Conservation (phyloP, 805 yeast genomes). For the Candida krabiensis region DNA sequence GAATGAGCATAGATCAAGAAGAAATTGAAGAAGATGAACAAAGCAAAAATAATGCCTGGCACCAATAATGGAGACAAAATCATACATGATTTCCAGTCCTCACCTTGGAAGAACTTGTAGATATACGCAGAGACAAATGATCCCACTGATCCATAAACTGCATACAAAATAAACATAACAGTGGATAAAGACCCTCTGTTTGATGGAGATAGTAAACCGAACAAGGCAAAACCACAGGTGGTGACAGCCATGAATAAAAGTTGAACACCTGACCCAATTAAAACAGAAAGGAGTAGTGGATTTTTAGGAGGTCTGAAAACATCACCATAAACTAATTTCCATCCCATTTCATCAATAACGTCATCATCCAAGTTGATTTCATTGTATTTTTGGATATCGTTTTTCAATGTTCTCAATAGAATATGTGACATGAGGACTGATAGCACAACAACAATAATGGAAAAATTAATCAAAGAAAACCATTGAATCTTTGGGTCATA, state of each 20-base stretch:
- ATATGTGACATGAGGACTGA: slow-evolving; percentile 78
- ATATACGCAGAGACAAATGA: slow-evolving; percentile 84
- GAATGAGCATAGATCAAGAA: slow-evolving; percentile 75
- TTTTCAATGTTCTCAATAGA: slow-evolving; percentile 73
- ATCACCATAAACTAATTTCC: slow-evolving; percentile 96
- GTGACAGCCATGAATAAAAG: slow-evolving; percentile 71
- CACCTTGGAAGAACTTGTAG: slow-evolving; percentile 90
- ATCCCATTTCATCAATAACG: slow-evolving; percentile 89
- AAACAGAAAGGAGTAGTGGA: slow-evolving; percentile 69
- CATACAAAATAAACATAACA: slow-evolving; percentile 81
- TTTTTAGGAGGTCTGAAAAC: slow-evolving; percentile 82
- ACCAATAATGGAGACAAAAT: slow-evolving; percentile 78
- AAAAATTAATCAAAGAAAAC: slow-evolving; percentile 88
- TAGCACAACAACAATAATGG: slow-evolving; percentile 74
- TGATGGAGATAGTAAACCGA: slow-evolving; percentile 90
- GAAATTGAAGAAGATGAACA: slow-evolving; percentile 74
- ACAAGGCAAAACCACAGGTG: slow-evolving; percentile 77
- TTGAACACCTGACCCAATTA: slow-evolving; percentile 89
- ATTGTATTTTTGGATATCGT: slow-evolving; percentile 85
- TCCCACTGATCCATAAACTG: slow-evolving; percentile 77
- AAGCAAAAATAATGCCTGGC: slow-evolving; percentile 71
- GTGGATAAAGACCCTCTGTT: slow-evolving; percentile 93
- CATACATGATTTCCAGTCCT: slow-evolving; percentile 86
- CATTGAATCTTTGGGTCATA: slow-evolving; percentile 94
- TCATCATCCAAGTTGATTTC: slow-evolving; percentile 86